Evolutionary conservation across 805 yeast genomes (phyloP), one percentile per base, ranked within the genome.

Genomic region (Yarrowia bubula): DNA sequence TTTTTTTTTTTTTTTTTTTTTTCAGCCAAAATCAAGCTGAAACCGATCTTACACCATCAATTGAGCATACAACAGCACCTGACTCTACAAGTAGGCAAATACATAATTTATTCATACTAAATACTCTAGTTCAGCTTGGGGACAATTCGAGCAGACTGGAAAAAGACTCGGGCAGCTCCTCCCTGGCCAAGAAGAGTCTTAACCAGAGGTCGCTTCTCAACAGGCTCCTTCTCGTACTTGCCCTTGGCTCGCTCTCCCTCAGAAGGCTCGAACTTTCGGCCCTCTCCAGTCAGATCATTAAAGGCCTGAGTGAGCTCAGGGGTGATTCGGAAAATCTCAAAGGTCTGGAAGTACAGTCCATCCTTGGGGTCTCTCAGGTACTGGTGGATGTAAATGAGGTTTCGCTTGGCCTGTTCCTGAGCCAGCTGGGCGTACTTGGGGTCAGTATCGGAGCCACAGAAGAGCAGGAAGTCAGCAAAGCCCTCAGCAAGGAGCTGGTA

Each of bases 401-500:
- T 87, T 18, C 72, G 76, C 39, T 68, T 73, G 42, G 77, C 68
- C 51, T 67, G 67, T 38, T 72, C 70, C 3, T 68, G 66, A 1
- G 77, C 70, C 67, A 79, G 67, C 69, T 76, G 69, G n/a, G 42
- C 50, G 22, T 35, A 15, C 51, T 44, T 33, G 35, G 51, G 42
- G 66, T 76, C 76, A 1, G 78, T 77, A 9, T 70, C 70, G 22
- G 73, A 69, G 22, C 83, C 86, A 61, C 84, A 78, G 46, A 78
- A 80, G 69, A 84, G 72, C 70, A 84, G 71, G 73, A 84, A 87
- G 72, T 87, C 90, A 5, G 89, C 88, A 57, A 86, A 76, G 0
- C 91, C 91, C 72, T 86, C 90, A 46, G 86, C 78, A 58, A 87
- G 75, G 68, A 87, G 77, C 72, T 86, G 91, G 64, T 83, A 80